These are phyloP conservation scores for Euphrasia arctica DNA, from an alignment of 305 asterid species.

Conservation along the genomic window DNA sequence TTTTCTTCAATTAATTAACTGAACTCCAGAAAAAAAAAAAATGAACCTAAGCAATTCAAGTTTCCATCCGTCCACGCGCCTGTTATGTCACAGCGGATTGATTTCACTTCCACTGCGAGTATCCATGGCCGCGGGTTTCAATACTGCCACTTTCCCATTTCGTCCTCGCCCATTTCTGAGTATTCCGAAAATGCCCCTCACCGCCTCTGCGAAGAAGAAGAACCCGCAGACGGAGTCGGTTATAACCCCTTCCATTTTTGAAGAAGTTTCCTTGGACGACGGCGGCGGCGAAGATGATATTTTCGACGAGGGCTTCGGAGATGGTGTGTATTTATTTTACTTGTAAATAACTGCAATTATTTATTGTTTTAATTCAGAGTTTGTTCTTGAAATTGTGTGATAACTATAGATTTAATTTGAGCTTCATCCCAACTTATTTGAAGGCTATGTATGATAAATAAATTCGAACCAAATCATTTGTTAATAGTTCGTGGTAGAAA, in stretches of 20 bases:
- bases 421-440: background rate
- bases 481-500: background rate
- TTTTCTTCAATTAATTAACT: conserved; percentile 17
- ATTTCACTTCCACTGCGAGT: conserved; percentile 27
- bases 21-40: conserved; percentile 18
- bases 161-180: conserved; percentile 21
- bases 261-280: conserved; percentile 38
- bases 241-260: conserved; percentile 42
- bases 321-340: background rate
- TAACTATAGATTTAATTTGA: background rate
- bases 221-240: conserved; percentile 41
- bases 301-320: conserved; percentile 19
- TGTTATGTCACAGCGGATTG: conserved; percentile 7
- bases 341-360: background rate
- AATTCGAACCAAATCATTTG: too few relatives aligned
- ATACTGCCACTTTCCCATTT: conserved; percentile 26
- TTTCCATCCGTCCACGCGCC: conserved; percentile 22
- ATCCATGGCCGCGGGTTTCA: conserved; percentile 19
- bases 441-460: background rate
- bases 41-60: conserved; percentile 33
- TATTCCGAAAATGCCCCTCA: conserved; percentile 25
- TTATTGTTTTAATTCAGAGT: background rate
- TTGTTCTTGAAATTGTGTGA: background rate
- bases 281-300: conserved; percentile 37
- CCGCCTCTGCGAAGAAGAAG: conserved; percentile 45